Percentiles rank a stretch among this genome's conserved stretches.
These are phyloP conservation scores for Heterobasidion irregulare DNA, from an alignment of 1,284 basidiomycete species.

Conservation along the genomic window DNA sequence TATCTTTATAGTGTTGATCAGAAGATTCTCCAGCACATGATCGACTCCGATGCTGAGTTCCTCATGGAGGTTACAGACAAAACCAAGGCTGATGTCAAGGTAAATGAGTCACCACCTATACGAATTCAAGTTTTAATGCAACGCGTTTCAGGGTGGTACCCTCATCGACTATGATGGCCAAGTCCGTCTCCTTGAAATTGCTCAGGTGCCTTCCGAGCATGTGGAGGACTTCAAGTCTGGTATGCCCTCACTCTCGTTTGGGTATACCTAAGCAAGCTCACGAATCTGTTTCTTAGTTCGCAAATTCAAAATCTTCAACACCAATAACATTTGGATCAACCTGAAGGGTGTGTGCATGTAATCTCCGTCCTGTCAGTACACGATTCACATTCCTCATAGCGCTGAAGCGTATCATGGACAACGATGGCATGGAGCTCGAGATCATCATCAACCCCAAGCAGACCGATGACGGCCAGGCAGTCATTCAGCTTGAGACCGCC, in stretches of 20 bases:
- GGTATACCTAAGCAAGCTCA: constrained; percentile 2
- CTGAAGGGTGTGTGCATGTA: constrained; percentile 43
- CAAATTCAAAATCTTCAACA: constrained; percentile 92
- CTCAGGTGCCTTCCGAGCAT: constrained; percentile 93
- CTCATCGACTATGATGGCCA: constrained; percentile 91
- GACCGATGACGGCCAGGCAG: constrained; percentile 77
- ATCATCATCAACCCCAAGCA: constrained; percentile 90
- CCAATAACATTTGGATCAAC: constrained; percentile 95
- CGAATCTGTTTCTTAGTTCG: constrained; percentile 31
- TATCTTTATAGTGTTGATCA: constrained; percentile 53
- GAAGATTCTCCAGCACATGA: constrained; percentile 84
- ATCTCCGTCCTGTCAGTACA: neutral
- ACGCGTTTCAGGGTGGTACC: constrained; percentile 67
- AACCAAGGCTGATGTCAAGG: constrained; percentile 98
- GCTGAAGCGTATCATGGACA: constrained; percentile 87
- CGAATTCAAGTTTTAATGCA: neutral
- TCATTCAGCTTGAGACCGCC: constrained; percentile 93
- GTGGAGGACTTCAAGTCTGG: constrained; percentile 93
- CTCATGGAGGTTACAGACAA: constrained; percentile 99
- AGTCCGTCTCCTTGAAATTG: constrained; percentile 89
- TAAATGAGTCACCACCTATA: constrained; percentile 10
- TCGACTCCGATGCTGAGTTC: constrained; percentile 83
- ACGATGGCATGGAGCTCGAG: constrained; percentile 80
- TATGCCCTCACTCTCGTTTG: constrained; percentile 14
- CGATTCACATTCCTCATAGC: constrained; percentile 30